Percentiles rank a stretch among this genome's conserved stretches.
Conservation (phyloP, 139 green algal species). For the Helicosporidium sp. region DNA sequence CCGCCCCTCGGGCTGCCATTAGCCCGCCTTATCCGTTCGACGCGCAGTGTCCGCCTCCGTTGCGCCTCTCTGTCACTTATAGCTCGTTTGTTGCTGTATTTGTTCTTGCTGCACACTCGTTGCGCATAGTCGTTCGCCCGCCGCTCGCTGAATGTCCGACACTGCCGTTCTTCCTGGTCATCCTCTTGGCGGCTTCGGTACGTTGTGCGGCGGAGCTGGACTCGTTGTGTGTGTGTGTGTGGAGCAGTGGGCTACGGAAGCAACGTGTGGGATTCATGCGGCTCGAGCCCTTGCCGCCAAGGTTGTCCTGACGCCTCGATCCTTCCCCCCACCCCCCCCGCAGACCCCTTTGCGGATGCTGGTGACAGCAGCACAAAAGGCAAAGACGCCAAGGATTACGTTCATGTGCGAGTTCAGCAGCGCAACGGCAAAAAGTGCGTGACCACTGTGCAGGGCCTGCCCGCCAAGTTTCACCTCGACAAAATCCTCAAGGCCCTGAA, state of each 20-base stretch:
- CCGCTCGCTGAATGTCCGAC: background rate
- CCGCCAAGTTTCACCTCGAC: constrained; percentile 86
- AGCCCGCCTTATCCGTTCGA: too few species aligned
- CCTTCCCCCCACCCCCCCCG: background rate
- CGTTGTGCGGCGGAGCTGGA: too few species aligned
- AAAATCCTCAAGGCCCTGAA: constrained; percentile 98
- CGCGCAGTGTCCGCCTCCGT: too few species aligned
- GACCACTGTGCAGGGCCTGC: constrained; percentile 87
- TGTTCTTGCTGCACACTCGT: too few species aligned
- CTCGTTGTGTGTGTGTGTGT: too few species aligned
- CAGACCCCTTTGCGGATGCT: constrained; percentile 34
- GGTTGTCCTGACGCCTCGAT: background rate
- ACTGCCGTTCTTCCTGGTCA: background rate
- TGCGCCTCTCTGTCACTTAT: too few species aligned
- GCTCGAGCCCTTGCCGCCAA: background rate
- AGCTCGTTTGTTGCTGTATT: too few species aligned
- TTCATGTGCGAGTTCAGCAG: constrained; percentile 94
- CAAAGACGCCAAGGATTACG: constrained; percentile 28
- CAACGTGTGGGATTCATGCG: background rate
- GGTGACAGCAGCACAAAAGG: constrained; percentile 8
- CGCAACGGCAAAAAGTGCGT: constrained; percentile 92
- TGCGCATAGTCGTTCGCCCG: too few species aligned
- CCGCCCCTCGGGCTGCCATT: too few species aligned
- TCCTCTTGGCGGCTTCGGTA: constrained; percentile 15
- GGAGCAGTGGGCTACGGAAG: background rate